phyloP scores from a whole-genome alignment of 2,329 filamentous ascomycete species.

The Ilyonectria robusta region DNA sequence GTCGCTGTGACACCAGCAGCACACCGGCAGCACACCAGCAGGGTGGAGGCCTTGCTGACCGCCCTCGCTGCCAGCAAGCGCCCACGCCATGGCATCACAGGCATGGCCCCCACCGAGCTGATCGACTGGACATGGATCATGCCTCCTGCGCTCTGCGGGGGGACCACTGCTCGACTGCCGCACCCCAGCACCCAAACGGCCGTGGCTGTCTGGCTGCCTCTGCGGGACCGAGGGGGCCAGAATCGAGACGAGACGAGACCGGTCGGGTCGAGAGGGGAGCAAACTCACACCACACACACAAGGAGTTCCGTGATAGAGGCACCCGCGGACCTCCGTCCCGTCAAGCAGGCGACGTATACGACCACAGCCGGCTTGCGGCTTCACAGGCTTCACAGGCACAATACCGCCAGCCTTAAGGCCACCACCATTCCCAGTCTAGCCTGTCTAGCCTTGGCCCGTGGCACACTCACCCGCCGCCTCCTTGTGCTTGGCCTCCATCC shows the following conservation, averaged over 20 bases:
- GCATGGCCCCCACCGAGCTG: conserved; percentile 31
- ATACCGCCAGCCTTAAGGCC: conserved; percentile 4
- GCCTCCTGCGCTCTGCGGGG: conserved; percentile 18
- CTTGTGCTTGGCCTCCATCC: neutral
- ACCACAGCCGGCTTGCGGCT: neutral
- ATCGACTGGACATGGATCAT: conserved; percentile 30
- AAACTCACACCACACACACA: conserved; percentile 6
- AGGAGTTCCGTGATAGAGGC: conserved; percentile 9
- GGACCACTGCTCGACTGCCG: neutral
- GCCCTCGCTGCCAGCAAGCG: conserved; percentile 25
- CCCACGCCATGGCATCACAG: conserved; percentile 16
- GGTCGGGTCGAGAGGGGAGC: neutral
- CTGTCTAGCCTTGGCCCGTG: neutral
- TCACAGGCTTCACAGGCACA: neutral
- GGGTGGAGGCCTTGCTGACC: conserved; percentile 23
- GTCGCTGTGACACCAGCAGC: neutral
- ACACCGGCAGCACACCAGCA: neutral
- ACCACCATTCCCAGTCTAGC: neutral
- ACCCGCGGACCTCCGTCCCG: no score
- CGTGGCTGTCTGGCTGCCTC: conserved; percentile 4
- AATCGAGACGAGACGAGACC: neutral
- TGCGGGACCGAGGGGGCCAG: neutral
- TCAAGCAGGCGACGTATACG: neutral
- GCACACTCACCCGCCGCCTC: conserved; percentile 8
- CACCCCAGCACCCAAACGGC: neutral